These are phyloP conservation scores for Fusarium piperis DNA, from an alignment of 2,329 filamentous ascomycete species.

Conservation along the genomic window DNA sequence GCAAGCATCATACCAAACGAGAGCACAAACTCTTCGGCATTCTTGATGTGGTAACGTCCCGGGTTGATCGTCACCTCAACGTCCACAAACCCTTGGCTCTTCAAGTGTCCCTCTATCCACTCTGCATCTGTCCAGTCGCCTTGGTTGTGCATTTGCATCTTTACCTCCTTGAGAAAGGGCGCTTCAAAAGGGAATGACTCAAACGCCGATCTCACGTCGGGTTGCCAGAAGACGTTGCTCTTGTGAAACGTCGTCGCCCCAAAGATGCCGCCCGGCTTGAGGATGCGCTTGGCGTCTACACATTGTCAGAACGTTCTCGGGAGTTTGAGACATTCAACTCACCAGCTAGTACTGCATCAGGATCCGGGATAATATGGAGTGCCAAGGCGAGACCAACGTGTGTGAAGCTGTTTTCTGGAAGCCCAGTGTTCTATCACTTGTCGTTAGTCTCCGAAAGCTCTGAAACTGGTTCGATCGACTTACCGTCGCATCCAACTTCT, in stretches of 20 bases:
- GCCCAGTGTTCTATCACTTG: conserved; percentile 48
- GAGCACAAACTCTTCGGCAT: conserved; percentile 49
- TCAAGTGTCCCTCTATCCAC: conserved; percentile 52
- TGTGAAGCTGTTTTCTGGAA: conserved; percentile 52
- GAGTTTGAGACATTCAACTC: neutral
- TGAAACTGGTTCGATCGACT: neutral
- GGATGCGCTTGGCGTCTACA: conserved; percentile 49
- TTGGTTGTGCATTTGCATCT: conserved; percentile 53
- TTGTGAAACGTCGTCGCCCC: conserved; percentile 51
- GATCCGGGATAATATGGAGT: conserved; percentile 57
- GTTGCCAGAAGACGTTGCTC: conserved; percentile 48
- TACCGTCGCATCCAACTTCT: conserved; percentile 59
- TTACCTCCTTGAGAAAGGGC: conserved; percentile 46
- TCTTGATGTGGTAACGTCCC: conserved; percentile 44
- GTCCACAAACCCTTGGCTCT: conserved; percentile 49
- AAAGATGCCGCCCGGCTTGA: conserved; percentile 52
- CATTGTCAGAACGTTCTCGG: neutral
- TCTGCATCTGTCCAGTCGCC: conserved; percentile 52
- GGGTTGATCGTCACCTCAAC: conserved; percentile 48
- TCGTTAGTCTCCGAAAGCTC: neutral
- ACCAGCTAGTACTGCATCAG: conserved; percentile 47
- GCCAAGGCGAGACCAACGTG: conserved; percentile 59
- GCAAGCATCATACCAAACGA: conserved; percentile 52
- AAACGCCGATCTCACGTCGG: conserved; percentile 53
- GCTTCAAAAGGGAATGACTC: conserved; percentile 52